Conservation (phyloP, 305 asterid species). For the Fraxinus sp. region DNA sequence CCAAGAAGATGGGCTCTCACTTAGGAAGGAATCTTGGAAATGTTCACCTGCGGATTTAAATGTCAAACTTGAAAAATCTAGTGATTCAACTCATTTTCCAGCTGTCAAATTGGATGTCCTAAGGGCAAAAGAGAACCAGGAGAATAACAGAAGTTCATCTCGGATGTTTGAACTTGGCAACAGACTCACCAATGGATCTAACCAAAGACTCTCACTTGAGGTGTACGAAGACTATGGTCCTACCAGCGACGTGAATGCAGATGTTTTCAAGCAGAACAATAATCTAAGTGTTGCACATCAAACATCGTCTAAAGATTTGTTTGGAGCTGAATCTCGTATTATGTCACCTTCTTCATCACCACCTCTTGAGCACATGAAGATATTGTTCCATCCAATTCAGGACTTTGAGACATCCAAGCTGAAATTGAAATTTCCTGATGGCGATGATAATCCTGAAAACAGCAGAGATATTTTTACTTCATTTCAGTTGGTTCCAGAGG, state of each 20-base stretch:
- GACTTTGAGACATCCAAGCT: slow-evolving; percentile 65
- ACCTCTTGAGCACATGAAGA: slow-evolving; percentile 88
- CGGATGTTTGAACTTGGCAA: slow-evolving; percentile 57
- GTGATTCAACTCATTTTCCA: slow-evolving; percentile 34
- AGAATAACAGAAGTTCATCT: slow-evolving; percentile 49
- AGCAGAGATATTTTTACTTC: slow-evolving; percentile 68
- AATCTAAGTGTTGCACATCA: slow-evolving; percentile 29
- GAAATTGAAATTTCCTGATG: slow-evolving; percentile 71
- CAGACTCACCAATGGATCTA: slow-evolving; percentile 53
- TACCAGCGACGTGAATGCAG: slow-evolving; percentile 31
- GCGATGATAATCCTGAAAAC: slow-evolving; percentile 41
- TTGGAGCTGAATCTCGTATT: slow-evolving; percentile 46
- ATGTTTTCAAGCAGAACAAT: slow-evolving; percentile 38
- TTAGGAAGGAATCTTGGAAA: slow-evolving; percentile 58
- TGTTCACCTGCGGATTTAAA: slow-evolving; percentile 71
- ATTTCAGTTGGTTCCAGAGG: slow-evolving; percentile 91
- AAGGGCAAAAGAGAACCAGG: slow-evolving; percentile 35
- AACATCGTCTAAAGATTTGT: slow-evolving; percentile 39
- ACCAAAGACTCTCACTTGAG: slow-evolving; percentile 40
- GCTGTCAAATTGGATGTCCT: slow-evolving; percentile 32
- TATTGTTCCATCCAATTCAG: slow-evolving; percentile 76
- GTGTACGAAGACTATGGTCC: slow-evolving; percentile 31
- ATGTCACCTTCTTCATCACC: slow-evolving; percentile 85
- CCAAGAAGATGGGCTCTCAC: slow-evolving; percentile 41
- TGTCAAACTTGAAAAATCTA: slow-evolving; percentile 50